Evolutionary conservation across 108 stramenopile genomes (phyloP).

Genomic region (Pseudonitzschia multistriata): DNA sequence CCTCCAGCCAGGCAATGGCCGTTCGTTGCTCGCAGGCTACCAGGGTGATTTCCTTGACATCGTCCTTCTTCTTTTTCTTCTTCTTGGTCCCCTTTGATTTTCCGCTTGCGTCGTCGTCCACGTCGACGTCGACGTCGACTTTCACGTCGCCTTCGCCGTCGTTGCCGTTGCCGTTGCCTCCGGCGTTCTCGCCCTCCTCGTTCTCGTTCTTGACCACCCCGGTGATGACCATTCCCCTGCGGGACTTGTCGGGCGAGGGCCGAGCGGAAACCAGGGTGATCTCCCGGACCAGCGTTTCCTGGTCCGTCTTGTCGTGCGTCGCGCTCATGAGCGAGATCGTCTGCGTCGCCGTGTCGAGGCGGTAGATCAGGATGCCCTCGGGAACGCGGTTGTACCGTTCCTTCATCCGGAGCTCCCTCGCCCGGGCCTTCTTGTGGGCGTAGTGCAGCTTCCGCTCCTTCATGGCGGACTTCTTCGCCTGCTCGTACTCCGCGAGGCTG

Average conservation of each 20-base stretch:
- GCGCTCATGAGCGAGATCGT: slow-evolving; percentile 57
- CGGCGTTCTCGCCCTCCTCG: slow-evolving; percentile 2
- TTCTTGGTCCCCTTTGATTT: no score
- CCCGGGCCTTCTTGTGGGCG: slow-evolving; percentile 20
- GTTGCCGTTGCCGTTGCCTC: slow-evolving; percentile 2
- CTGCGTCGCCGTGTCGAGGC: slow-evolving; percentile 68
- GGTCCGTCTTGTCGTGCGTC: slow-evolving; percentile 59
- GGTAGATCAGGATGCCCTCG: slow-evolving; percentile 81
- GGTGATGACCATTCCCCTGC: slow-evolving; percentile 55
- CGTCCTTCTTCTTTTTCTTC: slow-evolving; percentile 28
- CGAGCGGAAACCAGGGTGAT: slow-evolving; percentile 59
- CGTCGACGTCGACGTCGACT: no score
- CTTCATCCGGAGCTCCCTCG: slow-evolving; percentile 35
- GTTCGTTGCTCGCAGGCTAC: slow-evolving; percentile 84
- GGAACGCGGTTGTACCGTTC: slow-evolving; percentile 65
- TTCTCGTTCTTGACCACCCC: slow-evolving; percentile 21
- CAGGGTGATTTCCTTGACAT: slow-evolving; percentile 31
- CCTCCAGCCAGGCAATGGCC: slow-evolving; percentile 81
- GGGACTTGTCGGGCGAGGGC: slow-evolving; percentile 47
- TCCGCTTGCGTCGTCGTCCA: no score
- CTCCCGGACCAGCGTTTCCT: slow-evolving; percentile 30
- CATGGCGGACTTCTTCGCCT: slow-evolving; percentile 40
- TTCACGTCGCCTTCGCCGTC: no score
- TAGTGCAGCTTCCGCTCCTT: slow-evolving; percentile 38
- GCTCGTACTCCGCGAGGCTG: slow-evolving; percentile 30